Evolutionary conservation across 495 filamentous ascomycete species (phyloP).

Genomic region (Penicillium turbatum): DNA sequence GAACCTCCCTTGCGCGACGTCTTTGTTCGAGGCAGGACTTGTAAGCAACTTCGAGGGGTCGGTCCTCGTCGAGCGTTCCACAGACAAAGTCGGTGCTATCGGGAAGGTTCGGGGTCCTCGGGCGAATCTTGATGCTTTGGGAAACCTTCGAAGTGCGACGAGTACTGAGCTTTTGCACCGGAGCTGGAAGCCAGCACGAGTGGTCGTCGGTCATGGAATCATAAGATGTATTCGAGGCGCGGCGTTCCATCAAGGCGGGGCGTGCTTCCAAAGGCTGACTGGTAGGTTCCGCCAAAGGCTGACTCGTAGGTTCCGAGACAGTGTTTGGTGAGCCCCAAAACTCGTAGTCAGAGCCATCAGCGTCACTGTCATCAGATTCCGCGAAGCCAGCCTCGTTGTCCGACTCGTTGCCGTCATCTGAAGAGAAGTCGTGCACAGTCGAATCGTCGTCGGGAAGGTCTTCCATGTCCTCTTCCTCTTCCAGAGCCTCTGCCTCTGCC

Average conservation of each 20-base stretch:
- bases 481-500: constrained; percentile 77
- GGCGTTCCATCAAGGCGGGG: constrained; percentile 43
- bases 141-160: constrained; percentile 41
- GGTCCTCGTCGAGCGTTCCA: constrained; percentile 93
- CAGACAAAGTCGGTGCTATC: constrained; percentile 98
- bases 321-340: constrained; percentile 70
- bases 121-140: constrained; percentile 51
- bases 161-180: constrained; percentile 20
- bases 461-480: constrained; percentile 58
- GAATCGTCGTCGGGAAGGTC: constrained; percentile 58
- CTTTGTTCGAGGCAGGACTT: constrained; percentile 78
- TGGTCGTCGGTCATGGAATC: constrained; percentile 54
- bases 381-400: constrained; percentile 95
- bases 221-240: constrained; percentile 59
- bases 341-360: constrained; percentile 65
- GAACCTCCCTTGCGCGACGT: constrained; percentile 69
- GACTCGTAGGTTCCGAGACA: constrained; percentile 53
- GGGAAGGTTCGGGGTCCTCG: constrained; percentile 76
- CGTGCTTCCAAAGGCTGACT: constrained; percentile 46
- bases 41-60: constrained; percentile 88
- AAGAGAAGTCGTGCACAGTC: constrained; percentile 58
- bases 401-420: constrained; percentile 79
- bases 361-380: constrained; percentile 74
- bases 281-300: constrained; percentile 50
- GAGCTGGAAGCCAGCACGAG: constrained; percentile 31